Percentiles rank a stretch among this genome's conserved stretches.
Conservation (phyloP, 805 yeast genomes). For the Yamadazyma akitaensis region DNA sequence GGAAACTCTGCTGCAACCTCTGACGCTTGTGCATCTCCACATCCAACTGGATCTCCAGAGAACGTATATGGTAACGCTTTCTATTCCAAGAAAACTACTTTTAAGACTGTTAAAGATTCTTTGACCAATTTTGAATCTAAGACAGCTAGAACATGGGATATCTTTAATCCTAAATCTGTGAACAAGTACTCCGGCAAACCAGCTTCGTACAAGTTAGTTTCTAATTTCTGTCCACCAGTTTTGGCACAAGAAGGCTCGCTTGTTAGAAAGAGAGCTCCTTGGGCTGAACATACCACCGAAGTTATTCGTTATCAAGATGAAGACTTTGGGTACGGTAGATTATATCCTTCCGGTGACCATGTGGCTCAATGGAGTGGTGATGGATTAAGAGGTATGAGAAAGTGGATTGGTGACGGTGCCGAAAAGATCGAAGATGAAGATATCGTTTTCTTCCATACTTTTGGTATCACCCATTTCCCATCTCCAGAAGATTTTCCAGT, state of each 20-base stretch:
- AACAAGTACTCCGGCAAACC: constrained; percentile 74
- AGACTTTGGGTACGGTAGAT: constrained; percentile 48
- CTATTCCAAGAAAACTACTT: constrained; percentile 59
- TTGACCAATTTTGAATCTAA: constrained; percentile 53
- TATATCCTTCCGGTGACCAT: constrained; percentile 79
- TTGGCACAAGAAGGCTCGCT: constrained; percentile 72
- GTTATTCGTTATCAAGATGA: constrained; percentile 70
- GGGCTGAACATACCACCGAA: constrained; percentile 66
- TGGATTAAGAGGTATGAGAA: constrained; percentile 61
- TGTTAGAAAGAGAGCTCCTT: constrained; percentile 78
- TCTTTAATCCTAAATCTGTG: constrained; percentile 65
- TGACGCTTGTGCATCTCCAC: constrained; percentile 60
- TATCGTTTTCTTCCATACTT: constrained; percentile 73
- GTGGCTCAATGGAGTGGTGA: constrained; percentile 75
- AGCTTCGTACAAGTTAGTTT: constrained; percentile 71
- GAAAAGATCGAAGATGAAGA: constrained; percentile 65
- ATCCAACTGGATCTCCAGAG: constrained; percentile 61
- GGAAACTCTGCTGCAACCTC: constrained; percentile 68
- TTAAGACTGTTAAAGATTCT: constrained; percentile 67
- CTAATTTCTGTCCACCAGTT: constrained; percentile 69
- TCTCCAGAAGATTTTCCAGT: constrained; percentile 88
- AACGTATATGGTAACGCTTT: constrained; percentile 80
- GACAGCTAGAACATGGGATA: constrained; percentile 73
- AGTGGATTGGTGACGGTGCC: constrained; percentile 63
- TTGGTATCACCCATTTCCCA: constrained; percentile 83